A percentile compares a stretch with the other conserved stretches of the same genome.
phyloP scores from a whole-genome alignment of 108 stramenopile species.

The Cyclotella baltica region DNA sequence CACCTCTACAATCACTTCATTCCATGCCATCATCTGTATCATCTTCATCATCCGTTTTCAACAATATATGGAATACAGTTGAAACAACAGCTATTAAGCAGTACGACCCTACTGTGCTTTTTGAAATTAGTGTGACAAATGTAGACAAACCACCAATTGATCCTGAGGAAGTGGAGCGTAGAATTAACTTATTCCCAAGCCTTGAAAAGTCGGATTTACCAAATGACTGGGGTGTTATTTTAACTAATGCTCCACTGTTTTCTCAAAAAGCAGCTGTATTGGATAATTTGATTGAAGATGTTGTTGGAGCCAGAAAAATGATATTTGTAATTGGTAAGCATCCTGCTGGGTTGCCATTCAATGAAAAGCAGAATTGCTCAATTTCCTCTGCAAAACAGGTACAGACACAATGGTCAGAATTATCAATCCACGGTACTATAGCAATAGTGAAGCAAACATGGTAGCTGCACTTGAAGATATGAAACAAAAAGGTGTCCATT shows the following conservation, averaged over 20 bases:
- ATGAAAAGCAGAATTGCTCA: too few species aligned
- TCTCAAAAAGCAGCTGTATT: slow-evolving; percentile 62
- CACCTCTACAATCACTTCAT: slow-evolving; percentile 9
- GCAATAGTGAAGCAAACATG: slow-evolving; percentile 59
- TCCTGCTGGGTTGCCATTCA: too few species aligned
- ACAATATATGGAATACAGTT: slow-evolving; percentile 41
- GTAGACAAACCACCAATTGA: slow-evolving; percentile 88
- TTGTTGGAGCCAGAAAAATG: slow-evolving; percentile 32
- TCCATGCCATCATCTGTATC: slow-evolving; percentile 27
- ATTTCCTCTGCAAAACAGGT: slow-evolving; percentile 17
- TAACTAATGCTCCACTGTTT: slow-evolving; percentile 85
- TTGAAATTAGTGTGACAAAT: slow-evolving; percentile 85
- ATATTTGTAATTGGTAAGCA: slow-evolving; percentile 80
- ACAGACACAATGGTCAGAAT: slow-evolving; percentile 90
- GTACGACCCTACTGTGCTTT: slow-evolving; percentile 58
- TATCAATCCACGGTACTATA: slow-evolving; percentile 91
- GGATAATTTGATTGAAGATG: slow-evolving; percentile 33
- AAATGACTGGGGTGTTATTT: slow-evolving; percentile 78
- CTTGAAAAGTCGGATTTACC: slow-evolving; percentile 57
- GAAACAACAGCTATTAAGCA: slow-evolving; percentile 15
- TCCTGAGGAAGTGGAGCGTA: slow-evolving; percentile 53
- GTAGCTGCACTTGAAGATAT: slow-evolving; percentile 61
- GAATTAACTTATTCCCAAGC: slow-evolving; percentile 63
- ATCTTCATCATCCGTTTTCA: slow-evolving; percentile 34
- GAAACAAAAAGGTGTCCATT: slow-evolving; percentile 66